Base-by-base conservation (phyloP, 495 filamentous ascomycete genomes). In the Penicillium salamii region DNA sequence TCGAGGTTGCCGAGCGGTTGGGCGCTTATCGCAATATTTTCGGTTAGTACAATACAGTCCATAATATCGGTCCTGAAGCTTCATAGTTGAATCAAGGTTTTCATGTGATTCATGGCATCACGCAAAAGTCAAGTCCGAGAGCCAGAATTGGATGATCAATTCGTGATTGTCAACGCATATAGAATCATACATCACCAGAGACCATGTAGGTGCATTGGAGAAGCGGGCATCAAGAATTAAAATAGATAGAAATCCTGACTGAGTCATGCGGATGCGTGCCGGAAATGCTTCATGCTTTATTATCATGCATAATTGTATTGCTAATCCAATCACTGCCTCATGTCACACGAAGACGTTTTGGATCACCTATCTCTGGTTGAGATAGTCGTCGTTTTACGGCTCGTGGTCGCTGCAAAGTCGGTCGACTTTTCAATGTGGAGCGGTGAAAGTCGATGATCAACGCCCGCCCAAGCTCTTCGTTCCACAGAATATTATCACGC, bases 401-500 rank as follows among this genome's bases (percentile, higher is more conserved):
- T 7, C 39, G 8, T 13, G 28, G 34, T 41, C 20, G 55, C 38
- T 54, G 33, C 20, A 12, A 2, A 46, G 20, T 18, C 21, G 47
- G 43, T 42, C 47, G 51, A 20, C 15, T 42, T 28, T 4, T 49
- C 39, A 59, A 33, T 7, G 41, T 55, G 35, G 47, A 65, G n/a
- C n/a, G n/a, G n/a, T n/a, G n/a, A n/a, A n/a, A n/a, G n/a, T n/a
- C n/a, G n/a, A n/a, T n/a, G n/a, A 69, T 62, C 23, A 61, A 59
- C 6, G 61, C 63, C 14, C 53, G 53, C 21, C 50, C 14, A 2
- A 66, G 61, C 42, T 69, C 63, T 48, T 53, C 29, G 54, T 52
- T 63, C 62, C 52, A 69, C 20, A 70, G 58, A 5, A 67, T 26
- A 52, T 67, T 67, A 14, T 65, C 58, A 7, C 4, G 26, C 24